Evolutionary conservation across 345 rosid species (phyloP).

Genomic region (Brassica napus): Da-Ae NC_063452.1:27346501-27347000

Average conservation of each 20-base stretch:
- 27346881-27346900: too few species aligned
- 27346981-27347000: slow-evolving; percentile 99
- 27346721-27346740: neutral
- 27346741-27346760: neutral
- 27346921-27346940: neutral
- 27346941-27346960: slow-evolving; percentile 60
- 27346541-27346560: neutral
- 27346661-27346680: neutral
- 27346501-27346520: neutral
- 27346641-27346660: neutral
- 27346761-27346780: neutral
- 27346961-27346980: slow-evolving; percentile 89
- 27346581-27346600: neutral
- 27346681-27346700: neutral
- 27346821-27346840: neutral
- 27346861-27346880: neutral
- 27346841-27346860: neutral
- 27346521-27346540: neutral
- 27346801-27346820: neutral
- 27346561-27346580: neutral
- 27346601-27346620: neutral
- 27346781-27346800: neutral
- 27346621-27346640: neutral
- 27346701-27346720: neutral
- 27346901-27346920: too few species aligned